Evolutionary conservation across 1,284 basidiomycete species (phyloP).

Genomic region (Ganoderma lucidum): DNA sequence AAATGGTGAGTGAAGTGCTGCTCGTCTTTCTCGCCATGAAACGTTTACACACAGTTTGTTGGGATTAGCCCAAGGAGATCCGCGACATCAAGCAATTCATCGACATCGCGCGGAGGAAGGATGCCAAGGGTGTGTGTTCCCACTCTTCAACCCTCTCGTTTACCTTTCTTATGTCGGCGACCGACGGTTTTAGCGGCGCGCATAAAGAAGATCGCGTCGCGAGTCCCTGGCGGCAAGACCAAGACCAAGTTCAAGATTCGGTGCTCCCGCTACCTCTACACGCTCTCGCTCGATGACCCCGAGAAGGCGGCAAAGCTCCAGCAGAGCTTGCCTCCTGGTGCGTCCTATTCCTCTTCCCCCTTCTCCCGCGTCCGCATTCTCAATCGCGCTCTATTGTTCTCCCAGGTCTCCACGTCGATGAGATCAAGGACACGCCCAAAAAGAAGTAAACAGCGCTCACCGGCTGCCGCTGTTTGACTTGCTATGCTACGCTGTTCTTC

Average conservation of each 20-base stretch:
- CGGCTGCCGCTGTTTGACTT: slow-evolving; percentile 4
- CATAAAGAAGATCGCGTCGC: slow-evolving; percentile 92
- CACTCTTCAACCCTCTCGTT: slow-evolving; percentile 26
- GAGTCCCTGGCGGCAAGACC: slow-evolving; percentile 74
- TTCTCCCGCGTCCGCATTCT: not conserved
- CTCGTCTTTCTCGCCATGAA: not conserved
- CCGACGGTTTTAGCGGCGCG: slow-evolving; percentile 76
- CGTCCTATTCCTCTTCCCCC: slow-evolving; percentile 40
- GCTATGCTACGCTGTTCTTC: slow-evolving; percentile 18
- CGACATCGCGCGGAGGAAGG: slow-evolving; percentile 93
- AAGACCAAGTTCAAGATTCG: slow-evolving; percentile 99
- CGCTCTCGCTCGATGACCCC: slow-evolving; percentile 92
- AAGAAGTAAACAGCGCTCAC: slow-evolving; percentile 64
- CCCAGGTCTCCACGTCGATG: slow-evolving; percentile 68
- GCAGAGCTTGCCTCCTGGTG: slow-evolving; percentile 95
- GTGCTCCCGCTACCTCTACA: slow-evolving; percentile 98
- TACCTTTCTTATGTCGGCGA: slow-evolving; percentile 26
- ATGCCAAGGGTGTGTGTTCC: slow-evolving; percentile 74
- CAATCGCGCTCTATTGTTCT: not conserved
- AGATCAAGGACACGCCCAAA: slow-evolving; percentile 70
- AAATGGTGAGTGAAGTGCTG: slow-evolving; percentile 37
- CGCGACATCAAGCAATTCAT: slow-evolving; percentile 99
- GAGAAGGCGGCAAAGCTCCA: slow-evolving; percentile 99
- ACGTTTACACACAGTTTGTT: not conserved
- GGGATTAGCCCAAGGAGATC: slow-evolving; percentile 91